Evolutionary conservation across 345 rosid species (phyloP).

Genomic region (Murraya paniculata): DNA sequence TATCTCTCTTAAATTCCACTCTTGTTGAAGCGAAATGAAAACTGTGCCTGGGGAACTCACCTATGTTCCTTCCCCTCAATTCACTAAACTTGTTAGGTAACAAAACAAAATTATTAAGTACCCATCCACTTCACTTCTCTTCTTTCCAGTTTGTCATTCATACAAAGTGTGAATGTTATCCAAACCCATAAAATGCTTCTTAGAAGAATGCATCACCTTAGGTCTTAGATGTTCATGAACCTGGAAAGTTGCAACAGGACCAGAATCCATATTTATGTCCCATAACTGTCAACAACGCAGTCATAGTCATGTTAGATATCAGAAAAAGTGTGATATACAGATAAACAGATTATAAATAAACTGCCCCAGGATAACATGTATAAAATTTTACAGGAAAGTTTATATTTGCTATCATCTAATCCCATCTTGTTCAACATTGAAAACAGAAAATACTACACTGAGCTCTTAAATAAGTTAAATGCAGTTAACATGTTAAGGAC

Average conservation of each 20-base stretch:
- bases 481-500: neutral
- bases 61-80: neutral
- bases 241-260: constrained; percentile 80
- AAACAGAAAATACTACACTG: neutral
- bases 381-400: neutral
- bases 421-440: neutral
- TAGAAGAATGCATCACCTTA: constrained; percentile 38
- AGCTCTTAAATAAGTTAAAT: neutral
- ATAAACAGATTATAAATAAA: neutral
- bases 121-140: neutral
- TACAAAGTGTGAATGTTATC: neutral
- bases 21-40: neutral
- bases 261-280: constrained; percentile 88
- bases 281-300: constrained; percentile 47
- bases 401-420: neutral
- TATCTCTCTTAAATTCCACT: neutral
- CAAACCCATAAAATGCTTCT: neutral
- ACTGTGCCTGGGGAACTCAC: neutral
- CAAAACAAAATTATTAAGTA: neutral
- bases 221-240: constrained; percentile 94
- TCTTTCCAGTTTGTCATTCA: constrained; percentile 5
- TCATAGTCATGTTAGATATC: neutral
- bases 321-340: neutral
- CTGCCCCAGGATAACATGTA: neutral
- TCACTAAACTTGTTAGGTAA: neutral